A percentile compares a stretch with the other conserved stretches of the same genome.
These are phyloP conservation scores for Fomitopsis pinicola DNA, from an alignment of 1,284 basidiomycete species.

Conservation along the genomic window DNA sequence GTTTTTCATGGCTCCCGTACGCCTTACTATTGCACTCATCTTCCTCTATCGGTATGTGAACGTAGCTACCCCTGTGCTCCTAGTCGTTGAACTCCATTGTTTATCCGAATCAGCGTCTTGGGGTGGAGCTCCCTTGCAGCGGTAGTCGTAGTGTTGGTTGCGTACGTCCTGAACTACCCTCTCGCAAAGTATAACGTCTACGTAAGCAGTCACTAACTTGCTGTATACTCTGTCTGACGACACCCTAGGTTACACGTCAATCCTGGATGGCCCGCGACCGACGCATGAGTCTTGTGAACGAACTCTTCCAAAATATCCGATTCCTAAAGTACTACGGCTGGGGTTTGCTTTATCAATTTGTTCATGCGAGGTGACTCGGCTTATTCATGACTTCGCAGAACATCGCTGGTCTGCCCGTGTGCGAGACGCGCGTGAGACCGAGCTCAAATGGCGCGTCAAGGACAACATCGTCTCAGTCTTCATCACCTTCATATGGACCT, in stretches of 20 bases:
- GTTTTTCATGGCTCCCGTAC: constrained; percentile 68
- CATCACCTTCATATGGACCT: constrained; percentile 66
- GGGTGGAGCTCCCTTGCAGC: constrained; percentile 83
- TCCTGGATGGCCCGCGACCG: constrained; percentile 70
- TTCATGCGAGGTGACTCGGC: not conserved
- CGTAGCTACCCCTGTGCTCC: not conserved
- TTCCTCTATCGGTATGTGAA: constrained; percentile 69
- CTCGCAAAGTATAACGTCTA: constrained; percentile 62
- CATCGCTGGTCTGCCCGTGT: constrained; percentile 48
- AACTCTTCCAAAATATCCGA: constrained; percentile 70
- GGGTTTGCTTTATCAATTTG: constrained; percentile 35
- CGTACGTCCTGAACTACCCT: constrained; percentile 63
- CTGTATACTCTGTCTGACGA: not conserved
- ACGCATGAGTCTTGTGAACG: constrained; percentile 76
- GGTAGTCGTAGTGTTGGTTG: constrained; percentile 65
- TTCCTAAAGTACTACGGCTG: constrained; percentile 73
- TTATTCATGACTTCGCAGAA: constrained; percentile 13
- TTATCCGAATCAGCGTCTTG: constrained; percentile 49
- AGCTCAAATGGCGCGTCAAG: constrained; percentile 61
- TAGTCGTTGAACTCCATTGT: not conserved
- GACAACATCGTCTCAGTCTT: constrained; percentile 54
- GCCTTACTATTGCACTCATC: constrained; percentile 66
- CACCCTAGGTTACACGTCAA: constrained; percentile 48
- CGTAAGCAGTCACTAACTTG: constrained; percentile 32
- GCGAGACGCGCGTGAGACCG: constrained; percentile 46